A percentile compares a stretch with the other conserved stretches of the same genome.
Evolutionary conservation across 305 asterid species (phyloP).

Genomic region (Nicotiana rustica): DNA sequence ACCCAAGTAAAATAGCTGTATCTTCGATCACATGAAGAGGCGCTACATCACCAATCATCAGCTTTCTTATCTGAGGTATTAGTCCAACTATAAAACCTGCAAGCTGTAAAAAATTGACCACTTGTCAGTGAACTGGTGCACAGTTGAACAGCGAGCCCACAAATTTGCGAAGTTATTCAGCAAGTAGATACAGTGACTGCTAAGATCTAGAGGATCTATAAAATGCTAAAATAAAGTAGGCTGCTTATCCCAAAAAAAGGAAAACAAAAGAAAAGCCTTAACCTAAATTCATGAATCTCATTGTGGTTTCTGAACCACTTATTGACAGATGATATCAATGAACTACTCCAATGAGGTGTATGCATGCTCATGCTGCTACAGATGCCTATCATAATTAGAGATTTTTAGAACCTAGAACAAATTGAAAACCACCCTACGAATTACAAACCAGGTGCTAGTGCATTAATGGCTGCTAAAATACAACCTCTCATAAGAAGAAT

Average conservation of each 20-base stretch:
- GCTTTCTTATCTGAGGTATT: slow-evolving; percentile 66
- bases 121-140: slow-evolving; percentile 13
- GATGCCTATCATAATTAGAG: neutral
- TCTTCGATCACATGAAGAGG: slow-evolving; percentile 84
- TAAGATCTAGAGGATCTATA: slow-evolving; percentile 15
- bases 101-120: slow-evolving; percentile 54
- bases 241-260: neutral
- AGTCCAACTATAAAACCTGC: slow-evolving; percentile 83
- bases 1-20: slow-evolving; percentile 81
- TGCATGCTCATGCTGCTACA: slow-evolving; percentile 15
- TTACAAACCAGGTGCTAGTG: neutral
- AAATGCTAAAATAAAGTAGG: neutral
- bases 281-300: slow-evolving; percentile 21
- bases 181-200: neutral
- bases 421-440: slow-evolving; percentile 11
- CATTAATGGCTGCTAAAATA: neutral
- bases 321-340: slow-evolving; percentile 16
- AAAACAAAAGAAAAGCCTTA: neutral
- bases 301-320: neutral
- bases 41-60: slow-evolving; percentile 74
- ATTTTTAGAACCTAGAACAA: slow-evolving; percentile 1
- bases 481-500: neutral
- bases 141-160: neutral
- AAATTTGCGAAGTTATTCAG: neutral
- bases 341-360: slow-evolving; percentile 24